phyloP scores from a whole-genome alignment of 129 eudicot species.

The Chrysanthemum makinoi region DNA sequence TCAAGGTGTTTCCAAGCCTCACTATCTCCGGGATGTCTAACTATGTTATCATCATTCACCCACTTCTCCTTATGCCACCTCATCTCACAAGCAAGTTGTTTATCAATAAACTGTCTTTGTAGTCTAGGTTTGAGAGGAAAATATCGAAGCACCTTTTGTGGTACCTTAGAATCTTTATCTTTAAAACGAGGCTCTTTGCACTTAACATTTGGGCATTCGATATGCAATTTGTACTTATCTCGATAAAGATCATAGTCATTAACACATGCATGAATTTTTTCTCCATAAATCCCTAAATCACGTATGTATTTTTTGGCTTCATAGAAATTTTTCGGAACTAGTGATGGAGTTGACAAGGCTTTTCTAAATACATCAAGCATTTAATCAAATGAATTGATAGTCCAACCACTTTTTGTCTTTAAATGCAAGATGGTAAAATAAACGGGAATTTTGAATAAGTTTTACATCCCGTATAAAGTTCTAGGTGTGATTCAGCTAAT shows the following conservation, averaged over 20 bases:
- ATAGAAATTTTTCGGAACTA: slow-evolving; percentile 6
- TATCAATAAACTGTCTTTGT: background rate
- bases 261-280: background rate
- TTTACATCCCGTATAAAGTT: slow-evolving; percentile 1
- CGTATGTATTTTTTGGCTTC: slow-evolving; percentile 8
- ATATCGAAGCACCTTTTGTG: background rate
- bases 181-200: background rate
- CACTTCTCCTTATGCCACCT: background rate
- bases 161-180: background rate
- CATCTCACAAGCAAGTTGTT: background rate
- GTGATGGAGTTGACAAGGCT: slow-evolving; percentile 4
- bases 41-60: too few relatives aligned
- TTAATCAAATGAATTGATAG: slow-evolving; percentile 1
- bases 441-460: background rate
- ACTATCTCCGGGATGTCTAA: too few relatives aligned
- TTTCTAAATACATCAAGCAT: slow-evolving; percentile 4
- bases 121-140: too few relatives aligned
- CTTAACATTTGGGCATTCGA: background rate
- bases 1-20: too few relatives aligned
- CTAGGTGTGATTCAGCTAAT: background rate
- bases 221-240: background rate
- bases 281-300: background rate
- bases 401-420: slow-evolving; percentile 4
- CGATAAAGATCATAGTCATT: background rate
- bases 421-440: background rate